Conservation (phyloP, 768 basidiomycete genomes). For the Boletus sp. region DNA sequence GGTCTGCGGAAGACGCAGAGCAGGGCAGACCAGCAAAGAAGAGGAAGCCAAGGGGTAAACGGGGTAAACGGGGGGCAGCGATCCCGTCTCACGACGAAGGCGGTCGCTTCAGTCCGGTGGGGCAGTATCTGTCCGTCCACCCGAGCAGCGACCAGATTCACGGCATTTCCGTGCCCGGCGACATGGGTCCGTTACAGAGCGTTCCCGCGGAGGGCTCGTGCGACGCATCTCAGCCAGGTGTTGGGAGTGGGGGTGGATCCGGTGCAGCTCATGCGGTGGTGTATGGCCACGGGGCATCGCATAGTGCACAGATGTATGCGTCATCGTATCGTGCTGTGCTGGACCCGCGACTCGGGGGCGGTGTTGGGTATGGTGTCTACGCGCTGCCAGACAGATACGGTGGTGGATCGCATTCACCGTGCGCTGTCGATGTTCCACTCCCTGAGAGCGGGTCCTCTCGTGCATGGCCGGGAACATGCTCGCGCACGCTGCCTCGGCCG, state of each 20-base stretch:
- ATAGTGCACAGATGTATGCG: not conserved
- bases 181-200: conserved; percentile 17
- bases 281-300: not conserved
- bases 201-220: conserved; percentile 8
- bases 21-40: conserved; percentile 23
- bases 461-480: not conserved
- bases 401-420: not conserved
- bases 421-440: not conserved
- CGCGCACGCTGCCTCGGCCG: not conserved
- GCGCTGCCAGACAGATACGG: not conserved
- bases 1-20: conserved; percentile 17
- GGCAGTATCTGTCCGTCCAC: not conserved
- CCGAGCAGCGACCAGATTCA: conserved; percentile 15
- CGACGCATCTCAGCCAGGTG: conserved; percentile 17
- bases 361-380: not conserved
- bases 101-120: not conserved
- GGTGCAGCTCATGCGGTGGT: conserved; percentile 9
- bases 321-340: conserved; percentile 8
- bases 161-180: conserved; percentile 13
- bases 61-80: conserved; percentile 25
- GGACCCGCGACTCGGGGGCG: conserved; percentile 10
- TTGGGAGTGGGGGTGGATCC: conserved; percentile 14
- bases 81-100: conserved; percentile 11
- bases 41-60: conserved; percentile 21
- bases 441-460: conserved; percentile 5